Evolutionary conservation across 768 basidiomycete genomes (phyloP), one percentile per base, ranked within the genome.

Genomic region (Leucocoprinus leucothites): DNA sequence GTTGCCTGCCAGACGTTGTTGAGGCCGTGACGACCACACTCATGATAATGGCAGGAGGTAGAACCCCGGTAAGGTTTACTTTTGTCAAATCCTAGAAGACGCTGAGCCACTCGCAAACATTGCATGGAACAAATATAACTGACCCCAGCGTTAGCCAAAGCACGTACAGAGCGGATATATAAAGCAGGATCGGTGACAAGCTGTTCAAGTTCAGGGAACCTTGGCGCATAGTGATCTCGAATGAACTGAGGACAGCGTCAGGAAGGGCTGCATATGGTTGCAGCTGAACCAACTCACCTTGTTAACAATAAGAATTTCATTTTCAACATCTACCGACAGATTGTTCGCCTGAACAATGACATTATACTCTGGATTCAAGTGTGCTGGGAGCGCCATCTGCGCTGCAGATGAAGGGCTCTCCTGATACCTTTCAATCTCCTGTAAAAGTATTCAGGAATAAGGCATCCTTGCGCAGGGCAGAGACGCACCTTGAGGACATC

Each of bases 331-430:
- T 41, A 99, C 97, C 1, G 94, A 93, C 56, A 98, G 76, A 70
- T 99, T 99, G 75, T 99, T 99, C 22, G 97, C 93, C 62, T 94
- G 87, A 3, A 99, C 97, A 63, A 98, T 98, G 58, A 98, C 78
- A 58, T 87, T 85, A 74, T 99, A 99, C 70, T 99, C 97, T 1
- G 94, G 91, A 66, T 96, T 95, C 58, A 94, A 79, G 66, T 93
- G 90, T 1, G 91, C 86, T 21, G 88, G 87, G 31, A 88, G 74
- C 1, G 86, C 77, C 77, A 93, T 90, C 36, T 86, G 81, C 58
- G 91, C 87, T 24, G 85, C 80, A 3, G 90, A 80, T 31, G 88
- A 89, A 1, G 94, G 94, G 54, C 87, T 83, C 1, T 75, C 78
- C 58, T 86, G 84, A 69, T 89, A 99, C 65, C 91, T 87, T 64